Percentiles rank a stretch among this genome's conserved stretches.
Conservation (phyloP, 2,329 filamentous ascomycete species). For the Colletotrichum sp. region DNA sequence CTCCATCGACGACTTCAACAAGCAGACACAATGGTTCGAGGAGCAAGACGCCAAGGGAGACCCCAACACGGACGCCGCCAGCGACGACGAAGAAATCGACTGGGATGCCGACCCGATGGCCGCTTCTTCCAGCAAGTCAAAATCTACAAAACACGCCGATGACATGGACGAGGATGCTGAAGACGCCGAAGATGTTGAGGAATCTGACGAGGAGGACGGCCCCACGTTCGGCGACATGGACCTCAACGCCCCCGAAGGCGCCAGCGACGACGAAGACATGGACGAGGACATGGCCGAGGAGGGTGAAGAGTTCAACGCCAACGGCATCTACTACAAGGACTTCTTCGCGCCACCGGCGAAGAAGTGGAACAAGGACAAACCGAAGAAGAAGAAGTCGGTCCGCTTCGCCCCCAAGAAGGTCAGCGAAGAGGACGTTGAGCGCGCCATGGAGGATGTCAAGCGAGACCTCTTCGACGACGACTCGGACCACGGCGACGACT, state of each 20-base stretch:
- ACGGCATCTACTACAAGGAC: constrained; percentile 88
- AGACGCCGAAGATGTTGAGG: constrained; percentile 34
- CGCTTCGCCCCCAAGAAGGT: constrained; percentile 48
- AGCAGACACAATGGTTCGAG: constrained; percentile 88
- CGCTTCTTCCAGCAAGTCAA: constrained; percentile 27
- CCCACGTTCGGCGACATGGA: constrained; percentile 85
- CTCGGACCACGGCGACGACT: constrained; percentile 65
- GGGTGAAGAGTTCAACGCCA: constrained; percentile 69
- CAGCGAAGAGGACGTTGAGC: constrained; percentile 72
- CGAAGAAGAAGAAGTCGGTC: constrained; percentile 44
- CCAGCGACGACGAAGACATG: constrained; percentile 66
- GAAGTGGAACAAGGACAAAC: constrained; percentile 61
- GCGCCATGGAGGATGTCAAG: constrained; percentile 85
- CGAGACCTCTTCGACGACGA: constrained; percentile 89
- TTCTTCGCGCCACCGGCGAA: constrained; percentile 88
- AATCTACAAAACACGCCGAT: constrained; percentile 31
- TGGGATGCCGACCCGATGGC: constrained; percentile 82
- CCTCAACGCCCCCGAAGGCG: constrained; percentile 75
- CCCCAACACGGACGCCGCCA: constrained; percentile 73
- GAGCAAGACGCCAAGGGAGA: constrained; percentile 82
- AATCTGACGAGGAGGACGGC: constrained; percentile 72
- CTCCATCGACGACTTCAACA: constrained; percentile 97
- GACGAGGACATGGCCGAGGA: constrained; percentile 60
- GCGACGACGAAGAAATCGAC: constrained; percentile 80
- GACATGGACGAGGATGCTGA: constrained; percentile 32